These are phyloP conservation scores for Clonostachys rhizophaga DNA, from an alignment of 2,329 filamentous ascomycete species.

Conservation along the genomic window DNA sequence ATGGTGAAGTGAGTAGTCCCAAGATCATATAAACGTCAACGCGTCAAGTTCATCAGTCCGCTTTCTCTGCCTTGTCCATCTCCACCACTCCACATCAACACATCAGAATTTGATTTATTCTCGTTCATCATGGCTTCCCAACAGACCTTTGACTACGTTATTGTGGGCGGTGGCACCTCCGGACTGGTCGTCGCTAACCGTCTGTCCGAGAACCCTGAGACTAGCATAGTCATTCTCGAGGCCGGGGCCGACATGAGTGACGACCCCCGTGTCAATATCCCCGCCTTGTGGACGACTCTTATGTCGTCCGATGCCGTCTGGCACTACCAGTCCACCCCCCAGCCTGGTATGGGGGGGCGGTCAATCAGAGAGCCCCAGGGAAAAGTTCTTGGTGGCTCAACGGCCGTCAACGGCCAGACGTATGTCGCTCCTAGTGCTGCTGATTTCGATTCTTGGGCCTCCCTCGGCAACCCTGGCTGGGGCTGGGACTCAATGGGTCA, in stretches of 20 bases:
- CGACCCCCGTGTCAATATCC: conserved; percentile 3
- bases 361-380: conserved; percentile 12
- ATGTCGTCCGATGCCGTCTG: conserved; percentile 15
- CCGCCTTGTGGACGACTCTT: conserved; percentile 14
- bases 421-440: conserved; percentile 9
- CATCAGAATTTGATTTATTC: no score
- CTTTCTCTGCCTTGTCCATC: no score
- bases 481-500: conserved; percentile 10
- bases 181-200: conserved; percentile 20
- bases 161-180: conserved; percentile 20
- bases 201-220: conserved; percentile 4
- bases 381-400: conserved; percentile 15
- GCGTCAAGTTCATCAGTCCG: no score
- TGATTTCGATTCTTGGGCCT: conserved; percentile 15
- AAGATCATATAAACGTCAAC: no score
- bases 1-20: no score
- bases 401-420: conserved; percentile 16
- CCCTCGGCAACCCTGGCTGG: conserved; percentile 18
- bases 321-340: conserved; percentile 14
- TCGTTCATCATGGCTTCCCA: background rate
- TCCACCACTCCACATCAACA: no score
- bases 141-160: conserved; percentile 4
- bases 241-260: conserved; percentile 9
- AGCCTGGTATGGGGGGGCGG: conserved; percentile 8
- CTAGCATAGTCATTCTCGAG: conserved; percentile 17